A percentile compares a stretch with the other conserved stretches of the same genome.
phyloP scores from a whole-genome alignment of 2,329 filamentous ascomycete genomes.

The Aspergillus floridensis region DNA sequence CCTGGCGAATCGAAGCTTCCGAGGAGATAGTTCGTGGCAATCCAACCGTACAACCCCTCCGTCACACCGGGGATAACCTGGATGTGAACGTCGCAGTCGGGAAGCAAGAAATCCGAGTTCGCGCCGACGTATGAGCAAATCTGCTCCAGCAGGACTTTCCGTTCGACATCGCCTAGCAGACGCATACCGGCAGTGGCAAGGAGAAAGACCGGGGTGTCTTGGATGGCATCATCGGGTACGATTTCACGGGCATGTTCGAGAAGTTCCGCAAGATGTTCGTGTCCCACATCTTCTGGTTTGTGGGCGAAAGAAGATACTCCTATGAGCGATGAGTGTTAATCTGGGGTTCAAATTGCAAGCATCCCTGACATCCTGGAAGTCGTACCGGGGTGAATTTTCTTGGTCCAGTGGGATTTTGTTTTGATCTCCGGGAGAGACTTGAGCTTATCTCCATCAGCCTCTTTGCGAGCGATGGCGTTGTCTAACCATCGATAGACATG shows the following conservation, averaged over 20 bases:
- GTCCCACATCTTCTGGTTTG: constrained; percentile 71
- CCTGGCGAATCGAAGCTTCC: constrained; percentile 81
- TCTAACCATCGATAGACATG: constrained; percentile 95
- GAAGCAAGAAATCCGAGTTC: constrained; percentile 76
- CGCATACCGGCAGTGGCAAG: constrained; percentile 96
- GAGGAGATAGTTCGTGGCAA: constrained; percentile 91
- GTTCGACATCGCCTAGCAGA: constrained; percentile 71
- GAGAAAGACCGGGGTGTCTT: constrained; percentile 87
- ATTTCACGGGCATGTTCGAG: constrained; percentile 77
- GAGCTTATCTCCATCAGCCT: constrained; percentile 59
- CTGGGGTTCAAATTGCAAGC: constrained; percentile 3
- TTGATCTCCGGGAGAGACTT: constrained; percentile 73
- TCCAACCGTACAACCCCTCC: constrained; percentile 94
- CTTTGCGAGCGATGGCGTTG: constrained; percentile 62
- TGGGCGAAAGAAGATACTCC: constrained; percentile 84
- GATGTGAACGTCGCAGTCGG: constrained; percentile 85
- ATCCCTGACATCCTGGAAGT: background rate
- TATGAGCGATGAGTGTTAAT: constrained; percentile 23
- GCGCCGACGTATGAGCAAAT: constrained; percentile 79
- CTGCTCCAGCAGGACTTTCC: constrained; percentile 67
- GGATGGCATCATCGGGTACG: constrained; percentile 71
- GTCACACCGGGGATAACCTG: constrained; percentile 96
- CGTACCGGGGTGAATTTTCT: constrained; percentile 85
- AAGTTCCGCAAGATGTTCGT: constrained; percentile 75
- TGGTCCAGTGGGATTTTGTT: constrained; percentile 82